phyloP scores from a whole-genome alignment of 768 basidiomycete genomes.

The Termitomyces sp. region DNA sequence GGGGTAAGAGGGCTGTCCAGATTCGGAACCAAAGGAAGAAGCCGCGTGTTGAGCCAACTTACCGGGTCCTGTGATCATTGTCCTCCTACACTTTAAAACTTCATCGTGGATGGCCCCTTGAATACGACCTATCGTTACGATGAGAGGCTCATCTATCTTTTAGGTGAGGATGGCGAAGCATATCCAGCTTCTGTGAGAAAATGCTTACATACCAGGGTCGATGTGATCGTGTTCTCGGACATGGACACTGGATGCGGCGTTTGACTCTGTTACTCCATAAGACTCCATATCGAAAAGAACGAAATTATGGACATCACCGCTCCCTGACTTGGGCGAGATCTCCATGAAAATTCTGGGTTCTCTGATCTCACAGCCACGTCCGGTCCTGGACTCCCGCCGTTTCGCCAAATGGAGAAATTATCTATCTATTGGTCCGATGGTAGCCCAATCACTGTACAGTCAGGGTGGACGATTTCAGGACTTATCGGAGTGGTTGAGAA shows the following conservation, averaged over 20 bases:
- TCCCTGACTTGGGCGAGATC: conserved; percentile 4
- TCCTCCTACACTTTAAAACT: not conserved
- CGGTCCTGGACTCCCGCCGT: conserved; percentile 19
- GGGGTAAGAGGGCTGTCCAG: conserved; percentile 30
- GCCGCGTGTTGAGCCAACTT: conserved; percentile 16
- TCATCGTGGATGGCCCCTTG: not conserved
- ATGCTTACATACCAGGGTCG: conserved; percentile 1
- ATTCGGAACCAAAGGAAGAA: conserved; percentile 20
- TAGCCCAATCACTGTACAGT: conserved; percentile 11
- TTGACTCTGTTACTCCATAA: conserved; percentile 24
- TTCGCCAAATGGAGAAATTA: conserved; percentile 16
- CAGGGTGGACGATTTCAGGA: conserved; percentile 7
- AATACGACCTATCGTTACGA: not conserved
- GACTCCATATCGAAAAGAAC: conserved; percentile 11
- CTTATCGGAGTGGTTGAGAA: conserved; percentile 2
- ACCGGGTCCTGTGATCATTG: conserved; percentile 20
- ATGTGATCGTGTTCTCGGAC: conserved; percentile 9
- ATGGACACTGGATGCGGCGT: conserved; percentile 23
- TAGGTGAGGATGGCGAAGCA: not conserved
- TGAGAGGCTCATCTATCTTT: not conserved
- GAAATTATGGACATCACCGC: conserved; percentile 1
- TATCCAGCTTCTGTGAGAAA: not conserved
- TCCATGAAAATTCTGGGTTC: conserved; percentile 4
- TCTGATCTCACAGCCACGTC: conserved; percentile 15
- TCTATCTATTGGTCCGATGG: conserved; percentile 11